These are phyloP conservation scores for Clonostachys solani DNA, from an alignment of 2,329 filamentous ascomycete genomes.

Conservation along the genomic window DNA sequence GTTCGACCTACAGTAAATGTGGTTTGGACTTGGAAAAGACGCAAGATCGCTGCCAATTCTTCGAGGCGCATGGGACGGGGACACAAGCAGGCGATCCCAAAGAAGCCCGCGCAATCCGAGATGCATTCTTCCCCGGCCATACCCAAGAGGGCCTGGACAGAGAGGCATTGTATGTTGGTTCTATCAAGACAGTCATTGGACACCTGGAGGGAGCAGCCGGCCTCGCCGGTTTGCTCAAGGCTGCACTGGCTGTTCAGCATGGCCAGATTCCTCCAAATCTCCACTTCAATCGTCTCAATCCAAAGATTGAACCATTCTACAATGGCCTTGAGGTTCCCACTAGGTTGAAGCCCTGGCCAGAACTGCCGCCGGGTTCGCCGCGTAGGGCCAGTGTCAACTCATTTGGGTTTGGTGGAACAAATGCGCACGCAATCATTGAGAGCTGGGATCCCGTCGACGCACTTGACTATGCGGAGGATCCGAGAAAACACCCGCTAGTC, in stretches of 20 bases:
- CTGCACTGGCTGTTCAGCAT: constrained; percentile 38
- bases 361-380: constrained; percentile 5
- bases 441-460: constrained; percentile 1
- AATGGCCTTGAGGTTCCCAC: constrained; percentile 6
- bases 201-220: constrained; percentile 42
- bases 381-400: constrained; percentile 15
- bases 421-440: constrained; percentile 31
- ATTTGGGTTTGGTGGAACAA: constrained; percentile 37
- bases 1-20: constrained; percentile 23
- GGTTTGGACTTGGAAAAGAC: constrained; percentile 14
- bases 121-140: background rate
- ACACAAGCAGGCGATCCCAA: background rate
- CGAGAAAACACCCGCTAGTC: no score
- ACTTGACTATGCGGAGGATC: no score
- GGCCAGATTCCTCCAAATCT: constrained; percentile 39
- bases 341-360: constrained; percentile 6
- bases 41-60: constrained; percentile 18
- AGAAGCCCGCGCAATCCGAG: background rate
- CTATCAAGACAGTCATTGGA: constrained; percentile 42
- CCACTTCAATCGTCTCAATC: constrained; percentile 39
- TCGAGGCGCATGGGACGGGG: constrained; percentile 50
- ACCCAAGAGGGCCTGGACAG: constrained; percentile 13
- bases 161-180: constrained; percentile 19
- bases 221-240: constrained; percentile 41
- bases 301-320: constrained; percentile 17